Percentiles rank a stretch among this genome's conserved stretches.
phyloP scores from a whole-genome alignment of 1,284 basidiomycete genomes.

The Ustilago lituana region DNA sequence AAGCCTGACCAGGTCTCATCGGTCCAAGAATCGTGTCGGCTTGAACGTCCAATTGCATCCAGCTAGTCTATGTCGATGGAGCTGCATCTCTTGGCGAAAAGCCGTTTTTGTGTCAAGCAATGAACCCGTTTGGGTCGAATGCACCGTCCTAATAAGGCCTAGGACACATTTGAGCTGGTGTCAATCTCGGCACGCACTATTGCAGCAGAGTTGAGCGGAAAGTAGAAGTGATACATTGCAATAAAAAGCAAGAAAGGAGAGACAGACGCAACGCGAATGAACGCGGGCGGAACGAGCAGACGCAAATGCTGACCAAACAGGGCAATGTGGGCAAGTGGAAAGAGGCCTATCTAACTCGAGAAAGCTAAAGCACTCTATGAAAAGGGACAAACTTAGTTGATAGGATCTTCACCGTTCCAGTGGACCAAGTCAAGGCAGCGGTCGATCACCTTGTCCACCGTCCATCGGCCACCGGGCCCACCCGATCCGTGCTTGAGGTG shows the following conservation, averaged over 20 bases:
- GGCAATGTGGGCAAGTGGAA: not conserved
- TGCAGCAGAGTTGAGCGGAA: not conserved
- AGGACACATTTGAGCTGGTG: no score
- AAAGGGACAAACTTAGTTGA: conserved; percentile 25
- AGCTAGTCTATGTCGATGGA: no score
- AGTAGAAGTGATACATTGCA: conserved; percentile 17
- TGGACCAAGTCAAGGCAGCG: conserved; percentile 81
- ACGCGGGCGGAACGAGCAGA: not conserved
- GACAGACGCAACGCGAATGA: not conserved
- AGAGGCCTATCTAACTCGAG: not conserved
- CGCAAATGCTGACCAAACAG: not conserved
- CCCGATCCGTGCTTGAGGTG: conserved; percentile 78
- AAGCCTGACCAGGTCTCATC: no score
- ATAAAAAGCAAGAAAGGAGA: not conserved
- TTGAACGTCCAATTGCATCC: no score
- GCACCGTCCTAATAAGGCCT: no score
- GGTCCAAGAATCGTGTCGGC: no score
- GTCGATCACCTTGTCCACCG: conserved; percentile 79
- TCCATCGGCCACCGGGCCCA: conserved; percentile 79
- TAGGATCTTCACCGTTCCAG: conserved; percentile 61
- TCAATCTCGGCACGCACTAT: no score
- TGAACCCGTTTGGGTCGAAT: no score
- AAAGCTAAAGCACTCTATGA: not conserved
- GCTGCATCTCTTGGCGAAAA: no score
- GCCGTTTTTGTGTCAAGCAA: no score